Base-by-base conservation (phyloP, 805 yeast species). In the Nakazawaea sp. region DNA sequence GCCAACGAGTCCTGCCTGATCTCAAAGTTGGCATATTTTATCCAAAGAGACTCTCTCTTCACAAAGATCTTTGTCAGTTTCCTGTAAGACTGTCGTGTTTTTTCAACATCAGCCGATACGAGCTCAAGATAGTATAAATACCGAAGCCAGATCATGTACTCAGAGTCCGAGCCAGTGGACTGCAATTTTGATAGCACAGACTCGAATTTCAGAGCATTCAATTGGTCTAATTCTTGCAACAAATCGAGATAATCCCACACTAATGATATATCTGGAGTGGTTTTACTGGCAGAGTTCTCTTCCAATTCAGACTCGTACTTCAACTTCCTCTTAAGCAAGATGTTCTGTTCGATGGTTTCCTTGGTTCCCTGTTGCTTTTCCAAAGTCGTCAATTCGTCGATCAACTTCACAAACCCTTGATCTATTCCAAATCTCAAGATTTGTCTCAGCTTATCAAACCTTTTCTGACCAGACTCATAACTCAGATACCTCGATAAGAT, bases 181-280 rank as follows among this genome's bases (percentile, higher is more conserved):
- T 7, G 24, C 10, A 10, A 10, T 21, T 21, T 7, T 10, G 24
- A 10, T 8, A 7, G 24, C 7, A 8, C 10, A 8, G 10, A 7
- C 10, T 8, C 7, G 24, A 27, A 12, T 12, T 27, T 27, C 8
- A 18, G 24, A 5, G 24, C 23, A 11, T 30, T 50, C 17, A 50
- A 42, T 10, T 49, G 45, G 15, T 63, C 48, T 4, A 51, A 50
- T 18, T 68, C 64, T 35, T 70, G 70, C 10, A 77, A 47, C 18
- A 85, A 51, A 10, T 70, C 64, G 2, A 86, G 42, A 48, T 78
- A 79, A 0, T 72, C 53, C 90, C 95, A 88, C 97, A 97, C 89
- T n/a, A n/a, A n/a, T n/a, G n/a, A n/a, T n/a, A n/a, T n/a, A n/a
- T n/a, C n/a, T n/a, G n/a, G n/a, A 0, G 77, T 60, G 48, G 83